These are phyloP conservation scores for Aspergillus kassunensis DNA, from an alignment of 495 filamentous ascomycete genomes.

Conservation along the genomic window DNA sequence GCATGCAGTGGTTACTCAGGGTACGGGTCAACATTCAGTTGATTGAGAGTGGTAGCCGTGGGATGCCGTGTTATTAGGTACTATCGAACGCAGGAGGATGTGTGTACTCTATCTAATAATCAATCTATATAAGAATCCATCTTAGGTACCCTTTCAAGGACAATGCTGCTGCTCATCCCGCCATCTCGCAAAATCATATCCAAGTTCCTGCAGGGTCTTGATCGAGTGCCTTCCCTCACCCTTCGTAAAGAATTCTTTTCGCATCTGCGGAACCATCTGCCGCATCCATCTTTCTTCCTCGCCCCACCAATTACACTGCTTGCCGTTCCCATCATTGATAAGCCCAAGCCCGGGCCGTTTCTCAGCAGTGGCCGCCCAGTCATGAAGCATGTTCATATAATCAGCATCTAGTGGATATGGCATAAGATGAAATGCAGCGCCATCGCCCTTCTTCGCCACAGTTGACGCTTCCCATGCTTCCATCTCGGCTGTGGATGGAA, in stretches of 20 bases:
- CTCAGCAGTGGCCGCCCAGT: slow-evolving; percentile 52
- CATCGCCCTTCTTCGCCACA: slow-evolving; percentile 41
- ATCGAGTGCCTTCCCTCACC: slow-evolving; percentile 42
- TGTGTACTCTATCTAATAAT: too few relatives aligned
- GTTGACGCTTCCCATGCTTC: slow-evolving; percentile 53
- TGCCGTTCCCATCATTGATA: slow-evolving; percentile 50
- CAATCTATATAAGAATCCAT: slow-evolving; percentile 10
- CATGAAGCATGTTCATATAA: slow-evolving; percentile 69
- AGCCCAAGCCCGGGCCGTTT: slow-evolving; percentile 39
- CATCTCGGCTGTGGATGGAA: slow-evolving; percentile 65
- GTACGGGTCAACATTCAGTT: too few relatives aligned
- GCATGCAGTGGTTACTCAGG: too few relatives aligned
- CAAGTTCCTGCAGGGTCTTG: slow-evolving; percentile 53
- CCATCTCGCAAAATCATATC: slow-evolving; percentile 52
- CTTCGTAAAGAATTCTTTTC: slow-evolving; percentile 48
- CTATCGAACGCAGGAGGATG: too few relatives aligned
- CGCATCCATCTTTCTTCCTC: slow-evolving; percentile 62
- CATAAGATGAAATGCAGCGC: slow-evolving; percentile 59
- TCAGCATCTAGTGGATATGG: slow-evolving; percentile 70
- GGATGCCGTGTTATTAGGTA: too few relatives aligned
- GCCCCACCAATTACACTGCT: slow-evolving; percentile 64
- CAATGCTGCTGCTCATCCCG: slow-evolving; percentile 20
- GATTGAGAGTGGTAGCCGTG: too few relatives aligned
- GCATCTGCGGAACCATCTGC: slow-evolving; percentile 49
- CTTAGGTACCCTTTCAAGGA: not conserved